Base-by-base conservation (phyloP, 805 yeast species). In the Metschnikowia dekortorum region DNA sequence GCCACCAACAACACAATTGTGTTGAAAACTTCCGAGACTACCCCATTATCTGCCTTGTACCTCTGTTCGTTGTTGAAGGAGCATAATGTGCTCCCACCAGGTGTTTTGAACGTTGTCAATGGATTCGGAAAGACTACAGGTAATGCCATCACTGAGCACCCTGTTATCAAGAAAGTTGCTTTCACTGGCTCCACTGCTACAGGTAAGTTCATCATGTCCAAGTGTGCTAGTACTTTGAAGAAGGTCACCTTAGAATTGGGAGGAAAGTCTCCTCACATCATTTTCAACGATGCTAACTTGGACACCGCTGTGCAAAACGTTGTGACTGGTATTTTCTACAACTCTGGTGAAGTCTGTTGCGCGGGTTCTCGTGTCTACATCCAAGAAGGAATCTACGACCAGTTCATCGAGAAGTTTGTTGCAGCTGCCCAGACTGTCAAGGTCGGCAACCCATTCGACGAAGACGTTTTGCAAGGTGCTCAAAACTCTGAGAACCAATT, bases 321-420 rank as follows among this genome's bases (percentile, higher is more conserved):
- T 59, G 79, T 87, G 51, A 67, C 79, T 50, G 97, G 96, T 69
- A 90, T 91, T 64, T 89, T 85, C 79, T 89, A 81, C 80, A 91
- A 91, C 79, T 84, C 91, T 64, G 98, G 98, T 73, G 96, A 92
- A 75, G 91, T 89, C 51, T 91, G 98, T 74, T 86, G 90, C 65
- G 97, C 97, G 35, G 95, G 96, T 57, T 89, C 97, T 50, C 84
- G 98, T 72, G 74, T 90, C 57, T 87, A 89, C 67, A 85, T 91
- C 53, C 96, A 91, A 71, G 95, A 87, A 57, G 80, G 81, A 35
- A 76, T 89, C 60, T 88, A 91, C 71, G 96, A 91, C 56, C 77
- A 84, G 68, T 81, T 89, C 55, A 67, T 89, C 51, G 76, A 72
- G 34, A 83, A 77, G 57, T 81, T 87, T 65, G 82, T 81, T 66